phyloP scores from a whole-genome alignment of 2,329 filamentous ascomycete species.

The Tolypocladium tropicale region DNA sequence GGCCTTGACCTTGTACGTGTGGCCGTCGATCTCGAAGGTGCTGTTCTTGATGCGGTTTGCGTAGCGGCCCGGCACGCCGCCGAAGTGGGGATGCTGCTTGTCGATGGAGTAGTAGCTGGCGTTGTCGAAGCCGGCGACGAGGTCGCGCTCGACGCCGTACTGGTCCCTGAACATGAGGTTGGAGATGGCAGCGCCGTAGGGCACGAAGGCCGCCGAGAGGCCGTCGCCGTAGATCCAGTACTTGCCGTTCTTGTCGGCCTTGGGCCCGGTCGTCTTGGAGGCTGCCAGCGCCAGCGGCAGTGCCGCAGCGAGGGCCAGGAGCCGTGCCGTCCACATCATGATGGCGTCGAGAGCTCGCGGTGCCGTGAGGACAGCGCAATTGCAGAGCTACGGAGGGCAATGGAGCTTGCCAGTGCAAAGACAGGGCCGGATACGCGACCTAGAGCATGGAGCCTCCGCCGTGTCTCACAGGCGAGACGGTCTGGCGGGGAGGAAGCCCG shows the following conservation, averaged over 20 bases:
- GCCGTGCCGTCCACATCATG: slow-evolving; percentile 12
- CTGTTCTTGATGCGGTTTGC: slow-evolving; percentile 75
- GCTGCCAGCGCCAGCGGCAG: slow-evolving; percentile 8
- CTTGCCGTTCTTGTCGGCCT: slow-evolving; percentile 51
- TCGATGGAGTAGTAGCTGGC: slow-evolving; percentile 59
- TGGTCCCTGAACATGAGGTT: slow-evolving; percentile 63
- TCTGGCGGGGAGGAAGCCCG: neutral
- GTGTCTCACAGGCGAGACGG: neutral
- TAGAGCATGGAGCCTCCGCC: neutral
- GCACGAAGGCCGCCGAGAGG: slow-evolving; percentile 59
- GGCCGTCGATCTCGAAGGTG: slow-evolving; percentile 58
- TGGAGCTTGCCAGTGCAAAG: neutral
- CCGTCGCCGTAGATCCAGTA: slow-evolving; percentile 61
- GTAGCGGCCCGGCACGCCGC: slow-evolving; percentile 64
- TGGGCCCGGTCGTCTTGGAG: slow-evolving; percentile 4
- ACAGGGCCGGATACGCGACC: neutral
- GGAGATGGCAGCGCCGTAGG: slow-evolving; percentile 64
- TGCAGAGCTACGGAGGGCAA: neutral
- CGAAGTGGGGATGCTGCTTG: slow-evolving; percentile 58
- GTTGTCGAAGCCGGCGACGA: slow-evolving; percentile 68
- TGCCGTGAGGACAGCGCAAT: neutral
- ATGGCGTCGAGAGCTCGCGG: neutral
- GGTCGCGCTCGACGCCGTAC: slow-evolving; percentile 56
- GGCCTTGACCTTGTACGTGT: slow-evolving; percentile 44
- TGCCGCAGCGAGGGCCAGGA: slow-evolving; percentile 7